Evolutionary conservation across 768 basidiomycete species (phyloP), one percentile per base, ranked within the genome.

Genomic region (Panaeolus papilionaceus): DNA sequence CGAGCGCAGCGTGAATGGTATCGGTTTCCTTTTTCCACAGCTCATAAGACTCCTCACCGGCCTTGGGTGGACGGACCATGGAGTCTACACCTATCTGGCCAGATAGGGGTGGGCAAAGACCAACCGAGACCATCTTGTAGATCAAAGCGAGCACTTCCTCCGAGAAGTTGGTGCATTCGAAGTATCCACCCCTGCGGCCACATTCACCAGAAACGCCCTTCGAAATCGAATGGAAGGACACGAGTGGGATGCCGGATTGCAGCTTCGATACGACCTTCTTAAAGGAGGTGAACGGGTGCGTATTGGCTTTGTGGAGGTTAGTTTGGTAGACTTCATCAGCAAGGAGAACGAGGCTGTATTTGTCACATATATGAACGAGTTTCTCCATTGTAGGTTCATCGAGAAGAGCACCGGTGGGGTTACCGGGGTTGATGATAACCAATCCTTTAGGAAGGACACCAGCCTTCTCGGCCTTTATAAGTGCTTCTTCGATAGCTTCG

Each of bases 311-410:
- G 82, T 96, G 96, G 51, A 99, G 86, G 83, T 99, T 99, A 72
- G 81, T 82, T 79, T 99, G 97, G 85, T 99, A 98, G n/a, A 99
- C 97, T 78, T 99, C 97, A 78, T 99, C 97, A 0, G 97, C 97
- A 70, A 99, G 87, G 63, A 99, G 88, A 23, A 97, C 92, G 66
- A 99, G 89, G 7, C 83, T 82, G 79, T 98, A 83, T 71, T 92
- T 84, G 75, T 96, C 93, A 79, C 95, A 97, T 10, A 99, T 79
- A 33, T 88, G 79, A n/a, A 98, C 88, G 66, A 99, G 86, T 62
- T 86, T 81, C 66, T 84, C 81, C 84, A 95, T 93, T 23, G 92
- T 93, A 37, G 78, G 70, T 67, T 87, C 83, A 70, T 89, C 86
- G 11, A 99, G 86, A 63, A 97, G 85, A 4, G 91, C 88, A 47